Percentiles rank a stretch among this genome's conserved stretches.
phyloP scores from a whole-genome alignment of 2,329 filamentous ascomycete genomes.

The Thelonectria blattea region DNA sequence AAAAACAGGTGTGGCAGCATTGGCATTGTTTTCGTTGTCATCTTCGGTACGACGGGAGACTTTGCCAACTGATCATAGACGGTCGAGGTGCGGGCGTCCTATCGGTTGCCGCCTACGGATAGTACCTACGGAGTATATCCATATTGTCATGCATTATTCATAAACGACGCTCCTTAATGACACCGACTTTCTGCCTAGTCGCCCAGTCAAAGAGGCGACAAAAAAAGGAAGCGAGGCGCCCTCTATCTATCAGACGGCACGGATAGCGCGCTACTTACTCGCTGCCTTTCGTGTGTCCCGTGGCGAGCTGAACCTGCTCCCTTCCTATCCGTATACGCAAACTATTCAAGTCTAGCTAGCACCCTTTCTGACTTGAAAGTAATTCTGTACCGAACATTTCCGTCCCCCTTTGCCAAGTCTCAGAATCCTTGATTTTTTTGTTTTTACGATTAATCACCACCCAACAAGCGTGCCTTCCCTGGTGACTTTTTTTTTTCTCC shows the following conservation, averaged over 20 bases:
- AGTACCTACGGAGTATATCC: neutral
- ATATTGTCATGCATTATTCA: neutral
- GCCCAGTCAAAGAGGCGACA: neutral
- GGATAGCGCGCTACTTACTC: neutral
- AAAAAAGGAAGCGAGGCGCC: too few species aligned
- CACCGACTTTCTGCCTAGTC: neutral
- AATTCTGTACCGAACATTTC: neutral
- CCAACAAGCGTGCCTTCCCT: neutral
- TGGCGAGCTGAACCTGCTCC: neutral
- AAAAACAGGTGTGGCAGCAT: neutral
- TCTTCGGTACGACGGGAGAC: neutral
- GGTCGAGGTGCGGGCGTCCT: too few species aligned
- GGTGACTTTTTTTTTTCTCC: neutral
- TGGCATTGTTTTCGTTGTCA: neutral
- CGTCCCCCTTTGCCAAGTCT: conserved; percentile 3
- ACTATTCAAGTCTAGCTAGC: neutral
- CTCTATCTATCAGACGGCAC: neutral
- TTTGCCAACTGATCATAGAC: too few species aligned
- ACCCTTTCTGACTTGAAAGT: neutral
- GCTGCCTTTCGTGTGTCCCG: neutral
- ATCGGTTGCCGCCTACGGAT: too few species aligned
- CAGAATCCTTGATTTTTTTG: conserved; percentile 2
- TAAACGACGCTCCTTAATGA: neutral
- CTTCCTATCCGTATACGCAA: neutral
- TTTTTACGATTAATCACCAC: neutral